Evolutionary conservation across 2,329 filamentous ascomycete genomes (phyloP), one percentile per base, ranked within the genome.

Genomic region (Geosmithia morbida): DNA sequence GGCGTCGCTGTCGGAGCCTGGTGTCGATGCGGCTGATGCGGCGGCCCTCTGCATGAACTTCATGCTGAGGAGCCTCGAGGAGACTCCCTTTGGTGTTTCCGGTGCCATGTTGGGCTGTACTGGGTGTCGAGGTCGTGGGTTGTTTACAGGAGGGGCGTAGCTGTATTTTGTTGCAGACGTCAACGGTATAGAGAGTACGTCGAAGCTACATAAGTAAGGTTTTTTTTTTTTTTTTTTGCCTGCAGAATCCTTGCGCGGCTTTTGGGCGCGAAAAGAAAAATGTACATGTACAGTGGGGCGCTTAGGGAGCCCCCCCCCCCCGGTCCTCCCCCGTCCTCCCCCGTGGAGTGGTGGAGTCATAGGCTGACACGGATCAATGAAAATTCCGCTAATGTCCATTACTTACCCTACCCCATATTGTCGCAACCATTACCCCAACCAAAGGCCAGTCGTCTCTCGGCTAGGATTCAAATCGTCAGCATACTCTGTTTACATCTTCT

Each of bases 21-120:
- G 61, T 46, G 64, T 58, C 50, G 57, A 65, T 33, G 68, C 68
- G 45, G 67, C 68, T 20, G 81, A 76, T 45, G 82, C 79, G 45
- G 81, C 83, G 52, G 85, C 85, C 57, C 89, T 79, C 70, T 94
- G 89, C 89, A 96, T 96, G 61, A 96, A 96, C 70, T 94, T 94
- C 88, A 95, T 96, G 39, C 85, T 89, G 59, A 94, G 73, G 44
- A 96, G 81, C 54, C 88, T 81, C 50, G 84, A 89, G 52, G 89
- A 95, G 80, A 94, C 88, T 43, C 72, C 74, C 64, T 76, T 76
- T 44, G 77, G 70, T 50, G 70, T 79, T 59, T 71, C 66, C 51
- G 72, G 65, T 55, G 72, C 64, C 62, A 74, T 72, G 44, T 8
- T 54, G 44, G 46, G 13, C 3, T 37, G 11, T 37, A 6, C 40